phyloP scores from a whole-genome alignment of 768 basidiomycete species.

The Mycena indigotica region DNA sequence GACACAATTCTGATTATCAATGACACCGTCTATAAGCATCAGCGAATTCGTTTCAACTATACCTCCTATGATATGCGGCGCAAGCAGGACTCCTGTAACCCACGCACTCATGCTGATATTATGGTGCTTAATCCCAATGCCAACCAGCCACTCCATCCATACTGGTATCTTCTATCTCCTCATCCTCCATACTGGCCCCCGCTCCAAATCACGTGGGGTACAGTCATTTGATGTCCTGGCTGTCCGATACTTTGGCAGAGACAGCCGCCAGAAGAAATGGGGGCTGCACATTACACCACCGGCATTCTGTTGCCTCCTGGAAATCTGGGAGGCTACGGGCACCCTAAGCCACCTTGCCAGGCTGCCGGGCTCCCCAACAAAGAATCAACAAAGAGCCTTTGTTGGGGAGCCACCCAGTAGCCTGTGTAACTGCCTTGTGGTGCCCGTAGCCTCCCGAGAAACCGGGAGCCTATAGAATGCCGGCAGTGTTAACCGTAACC shows the following conservation, averaged over 20 bases:
- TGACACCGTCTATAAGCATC: not conserved
- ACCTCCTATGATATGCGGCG: not conserved
- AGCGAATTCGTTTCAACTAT: not conserved
- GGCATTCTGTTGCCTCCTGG: no score
- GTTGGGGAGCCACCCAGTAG: no score
- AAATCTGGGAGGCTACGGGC: no score
- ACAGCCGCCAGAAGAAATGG: not conserved
- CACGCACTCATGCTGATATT: not conserved
- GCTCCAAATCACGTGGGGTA: not conserved
- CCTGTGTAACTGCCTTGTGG: no score
- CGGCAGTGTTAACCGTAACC: not conserved
- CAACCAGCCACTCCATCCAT: not conserved
- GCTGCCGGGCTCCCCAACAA: no score
- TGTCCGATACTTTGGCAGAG: not conserved
- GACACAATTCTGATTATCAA: not conserved
- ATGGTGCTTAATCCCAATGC: not conserved
- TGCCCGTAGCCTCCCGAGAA: no score
- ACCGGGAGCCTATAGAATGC: no score
- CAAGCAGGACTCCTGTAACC: slow-evolving; percentile 1
- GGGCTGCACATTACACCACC: no score
- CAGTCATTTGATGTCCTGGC: not conserved
- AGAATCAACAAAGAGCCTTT: no score
- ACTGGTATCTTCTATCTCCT: not conserved
- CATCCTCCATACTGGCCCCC: not conserved
- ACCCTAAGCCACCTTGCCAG: no score